These are phyloP conservation scores for Hibiscus trionum DNA, from an alignment of 345 rosid species.

Conservation along the genomic window DNA sequence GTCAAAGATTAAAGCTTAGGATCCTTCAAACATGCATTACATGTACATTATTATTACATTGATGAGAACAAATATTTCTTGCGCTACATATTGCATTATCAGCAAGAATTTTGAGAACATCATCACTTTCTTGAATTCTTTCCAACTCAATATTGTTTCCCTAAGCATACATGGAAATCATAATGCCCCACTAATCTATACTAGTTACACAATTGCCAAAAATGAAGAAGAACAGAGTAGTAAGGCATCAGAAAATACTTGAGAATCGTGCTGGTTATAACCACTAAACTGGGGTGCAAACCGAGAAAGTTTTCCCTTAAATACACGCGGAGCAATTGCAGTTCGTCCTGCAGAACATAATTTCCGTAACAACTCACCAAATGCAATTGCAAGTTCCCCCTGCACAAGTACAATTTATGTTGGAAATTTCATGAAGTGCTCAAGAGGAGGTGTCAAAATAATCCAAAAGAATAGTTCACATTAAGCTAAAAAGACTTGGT, in stretches of 20 bases:
- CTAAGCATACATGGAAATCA: not conserved
- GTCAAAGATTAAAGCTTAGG: not conserved
- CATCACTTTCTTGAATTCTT: not conserved
- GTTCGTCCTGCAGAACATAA: constrained; percentile 66
- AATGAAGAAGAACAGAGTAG: constrained; percentile 1
- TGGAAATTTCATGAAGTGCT: constrained; percentile 7
- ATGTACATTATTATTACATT: not conserved
- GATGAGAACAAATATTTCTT: not conserved
- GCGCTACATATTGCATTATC: not conserved
- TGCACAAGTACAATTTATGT: constrained; percentile 30
- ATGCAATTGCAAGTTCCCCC: constrained; percentile 92
- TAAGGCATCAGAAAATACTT: constrained; percentile 30
- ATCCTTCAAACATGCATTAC: not conserved
- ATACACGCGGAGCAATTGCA: constrained; percentile 65
- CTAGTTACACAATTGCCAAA: not conserved
- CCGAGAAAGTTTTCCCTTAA: constrained; percentile 71
- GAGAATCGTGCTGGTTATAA: constrained; percentile 96
- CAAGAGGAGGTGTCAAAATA: not conserved
- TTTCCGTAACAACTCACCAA: constrained; percentile 81
- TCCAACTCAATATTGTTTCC: not conserved
- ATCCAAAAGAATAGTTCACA: constrained; percentile 1
- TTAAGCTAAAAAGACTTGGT: not conserved
- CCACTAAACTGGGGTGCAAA: constrained; percentile 96
- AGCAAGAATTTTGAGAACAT: not conserved
- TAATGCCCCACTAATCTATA: not conserved